phyloP scores from a whole-genome alignment of 1,139 yeast genomes.

The Blastobotrys illinoisensis region DNA sequence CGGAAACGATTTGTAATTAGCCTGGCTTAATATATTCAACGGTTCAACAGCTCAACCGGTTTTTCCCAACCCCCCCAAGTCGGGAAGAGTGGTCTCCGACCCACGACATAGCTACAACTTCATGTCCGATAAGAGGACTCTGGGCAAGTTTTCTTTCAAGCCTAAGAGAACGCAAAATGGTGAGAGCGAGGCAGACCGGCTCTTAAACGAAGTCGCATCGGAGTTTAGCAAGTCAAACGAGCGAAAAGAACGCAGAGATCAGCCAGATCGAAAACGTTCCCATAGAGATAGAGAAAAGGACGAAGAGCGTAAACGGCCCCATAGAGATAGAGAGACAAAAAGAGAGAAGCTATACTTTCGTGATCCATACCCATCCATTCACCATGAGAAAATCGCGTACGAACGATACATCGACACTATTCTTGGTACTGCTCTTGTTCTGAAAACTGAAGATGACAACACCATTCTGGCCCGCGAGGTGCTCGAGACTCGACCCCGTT shows the following conservation, averaged over 20 bases:
- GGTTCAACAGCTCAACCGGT: background rate
- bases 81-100: background rate
- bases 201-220: background rate
- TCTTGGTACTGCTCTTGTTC: background rate
- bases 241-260: background rate
- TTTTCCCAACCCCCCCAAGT: background rate
- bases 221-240: background rate
- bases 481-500: background rate
- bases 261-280: conserved; percentile 1
- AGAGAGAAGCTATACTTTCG: background rate
- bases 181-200: background rate
- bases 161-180: background rate
- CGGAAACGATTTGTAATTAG: too few relatives aligned
- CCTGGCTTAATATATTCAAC: too few relatives aligned
- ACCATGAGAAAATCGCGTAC: background rate
- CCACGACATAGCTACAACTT: background rate
- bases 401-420: background rate
- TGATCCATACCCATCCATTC: background rate
- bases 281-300: background rate
- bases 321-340: background rate
- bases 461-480: background rate
- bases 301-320: background rate
- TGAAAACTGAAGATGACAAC: background rate
- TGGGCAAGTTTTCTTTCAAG: background rate
- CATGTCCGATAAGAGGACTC: background rate